A percentile compares a stretch with the other conserved stretches of the same genome.
Evolutionary conservation across 306 rosid genomes (phyloP).

Genomic region (Echinosophora koreensis): DNA sequence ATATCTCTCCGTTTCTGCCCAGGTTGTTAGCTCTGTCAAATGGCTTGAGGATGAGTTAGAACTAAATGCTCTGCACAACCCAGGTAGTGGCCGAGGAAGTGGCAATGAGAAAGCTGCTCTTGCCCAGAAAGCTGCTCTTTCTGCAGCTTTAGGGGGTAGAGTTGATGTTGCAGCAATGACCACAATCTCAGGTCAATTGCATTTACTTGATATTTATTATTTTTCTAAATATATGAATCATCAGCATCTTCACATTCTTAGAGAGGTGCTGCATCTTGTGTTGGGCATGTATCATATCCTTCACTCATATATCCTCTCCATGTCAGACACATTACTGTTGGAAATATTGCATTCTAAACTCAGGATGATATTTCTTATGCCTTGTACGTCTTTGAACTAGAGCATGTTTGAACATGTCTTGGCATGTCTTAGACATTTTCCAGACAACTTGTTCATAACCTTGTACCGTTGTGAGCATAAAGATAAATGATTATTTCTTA

Average conservation of each 20-base stretch:
- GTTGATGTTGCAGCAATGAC: conserved; percentile 89
- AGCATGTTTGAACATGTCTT: conserved; percentile 16
- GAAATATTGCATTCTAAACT: conserved; percentile 34
- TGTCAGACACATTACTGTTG: conserved; percentile 34
- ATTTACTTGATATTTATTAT: conserved; percentile 36
- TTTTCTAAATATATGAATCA: conserved; percentile 18
- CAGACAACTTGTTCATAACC: conserved; percentile 32
- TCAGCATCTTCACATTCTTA: conserved; percentile 21
- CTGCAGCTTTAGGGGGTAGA: conserved; percentile 96
- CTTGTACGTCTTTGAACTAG: background rate
- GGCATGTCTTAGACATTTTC: conserved; percentile 36
- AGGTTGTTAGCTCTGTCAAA: conserved; percentile 99
- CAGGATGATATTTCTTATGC: conserved; percentile 33
- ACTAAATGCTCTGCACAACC: conserved; percentile 96
- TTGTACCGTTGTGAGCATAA: conserved; percentile 32
- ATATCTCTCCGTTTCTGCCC: conserved; percentile 42
- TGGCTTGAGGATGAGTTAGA: conserved; percentile 99
- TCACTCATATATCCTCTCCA: conserved; percentile 28
- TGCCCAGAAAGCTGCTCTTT: conserved; percentile 90
- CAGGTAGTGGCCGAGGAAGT: conserved; percentile 87
- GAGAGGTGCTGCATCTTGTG: conserved; percentile 35
- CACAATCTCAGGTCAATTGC: conserved; percentile 84
- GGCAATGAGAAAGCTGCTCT: conserved; percentile 97
- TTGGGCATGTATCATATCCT: conserved; percentile 11
- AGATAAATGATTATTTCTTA: conserved; percentile 26